Conservation (phyloP, 805 yeast genomes). For the Zygoascus biomembranicola region DNA sequence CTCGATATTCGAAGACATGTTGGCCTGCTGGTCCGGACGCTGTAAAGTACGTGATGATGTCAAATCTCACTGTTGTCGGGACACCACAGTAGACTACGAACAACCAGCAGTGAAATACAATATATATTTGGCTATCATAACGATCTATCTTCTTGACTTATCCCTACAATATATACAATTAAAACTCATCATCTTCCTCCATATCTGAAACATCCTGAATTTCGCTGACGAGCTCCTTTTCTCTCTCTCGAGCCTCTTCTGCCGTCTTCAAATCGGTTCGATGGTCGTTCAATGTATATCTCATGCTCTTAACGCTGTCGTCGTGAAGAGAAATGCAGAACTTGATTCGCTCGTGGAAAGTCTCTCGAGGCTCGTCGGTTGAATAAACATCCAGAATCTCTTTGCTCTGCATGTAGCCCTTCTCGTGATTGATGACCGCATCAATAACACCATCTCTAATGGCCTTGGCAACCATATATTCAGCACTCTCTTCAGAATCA, state of each 20-base stretch:
- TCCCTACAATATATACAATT: background rate
- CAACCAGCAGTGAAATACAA: background rate
- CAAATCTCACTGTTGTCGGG: too few relatives aligned
- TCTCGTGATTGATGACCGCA: constrained; percentile 83
- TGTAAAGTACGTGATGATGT: too few relatives aligned
- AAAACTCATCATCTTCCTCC: constrained; percentile 34
- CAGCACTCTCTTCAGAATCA: constrained; percentile 93
- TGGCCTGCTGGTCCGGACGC: background rate
- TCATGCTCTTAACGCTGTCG: constrained; percentile 90
- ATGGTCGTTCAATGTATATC: constrained; percentile 62
- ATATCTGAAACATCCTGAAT: constrained; percentile 36
- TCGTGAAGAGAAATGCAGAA: constrained; percentile 87
- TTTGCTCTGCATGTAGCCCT: constrained; percentile 84
- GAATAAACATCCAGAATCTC: constrained; percentile 83
- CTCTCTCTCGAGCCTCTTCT: constrained; percentile 49
- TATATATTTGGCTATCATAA: background rate
- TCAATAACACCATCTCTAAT: constrained; percentile 96
- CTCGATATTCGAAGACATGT: background rate
- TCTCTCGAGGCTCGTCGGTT: constrained; percentile 75
- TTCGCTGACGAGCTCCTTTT: constrained; percentile 39
- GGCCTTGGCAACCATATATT: constrained; percentile 93
- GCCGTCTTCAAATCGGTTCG: constrained; percentile 43
- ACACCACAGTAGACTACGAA: background rate
- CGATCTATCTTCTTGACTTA: too few relatives aligned
- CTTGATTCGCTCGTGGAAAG: constrained; percentile 87